These are phyloP conservation scores for Rutstroemia sp. DNA, from an alignment of 2,329 filamentous ascomycete species.

Conservation along the genomic window DNA sequence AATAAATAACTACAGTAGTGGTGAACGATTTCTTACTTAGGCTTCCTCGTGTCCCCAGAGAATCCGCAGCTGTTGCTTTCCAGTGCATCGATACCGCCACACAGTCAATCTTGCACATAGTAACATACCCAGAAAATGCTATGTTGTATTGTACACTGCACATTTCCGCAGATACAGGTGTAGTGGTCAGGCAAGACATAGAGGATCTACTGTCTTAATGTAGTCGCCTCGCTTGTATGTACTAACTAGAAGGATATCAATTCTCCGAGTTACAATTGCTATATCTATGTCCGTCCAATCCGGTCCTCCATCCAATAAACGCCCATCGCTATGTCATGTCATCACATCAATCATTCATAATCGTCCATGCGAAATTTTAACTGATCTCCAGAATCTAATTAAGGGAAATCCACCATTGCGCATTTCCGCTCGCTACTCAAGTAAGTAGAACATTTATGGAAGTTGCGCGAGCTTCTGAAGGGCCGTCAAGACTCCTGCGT, in stretches of 20 bases:
- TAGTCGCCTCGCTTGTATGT: too few species aligned
- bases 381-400: neutral
- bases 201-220: too few species aligned
- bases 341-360: neutral
- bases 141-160: too few species aligned
- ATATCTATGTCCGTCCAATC: neutral
- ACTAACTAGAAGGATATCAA: neutral
- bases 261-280: neutral
- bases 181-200: too few species aligned
- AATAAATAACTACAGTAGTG: too few species aligned
- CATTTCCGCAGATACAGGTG: too few species aligned
- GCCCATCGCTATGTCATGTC: neutral
- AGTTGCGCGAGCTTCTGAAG: slow-evolving; percentile 42
- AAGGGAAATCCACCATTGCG: neutral
- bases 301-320: neutral
- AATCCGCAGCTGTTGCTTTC: too few species aligned
- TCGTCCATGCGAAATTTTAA: neutral
- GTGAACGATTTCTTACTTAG: too few species aligned
- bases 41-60: too few species aligned
- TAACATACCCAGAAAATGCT: too few species aligned
- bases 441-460: slow-evolving; percentile 1
- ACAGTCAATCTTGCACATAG: too few species aligned
- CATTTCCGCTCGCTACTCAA: neutral
- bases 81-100: too few species aligned
- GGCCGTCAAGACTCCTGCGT: slow-evolving; percentile 43